Evolutionary conservation across 2,329 filamentous ascomycete species (phyloP), one percentile per base, ranked within the genome.

Genomic region (Macrophomina tecta): DNA sequence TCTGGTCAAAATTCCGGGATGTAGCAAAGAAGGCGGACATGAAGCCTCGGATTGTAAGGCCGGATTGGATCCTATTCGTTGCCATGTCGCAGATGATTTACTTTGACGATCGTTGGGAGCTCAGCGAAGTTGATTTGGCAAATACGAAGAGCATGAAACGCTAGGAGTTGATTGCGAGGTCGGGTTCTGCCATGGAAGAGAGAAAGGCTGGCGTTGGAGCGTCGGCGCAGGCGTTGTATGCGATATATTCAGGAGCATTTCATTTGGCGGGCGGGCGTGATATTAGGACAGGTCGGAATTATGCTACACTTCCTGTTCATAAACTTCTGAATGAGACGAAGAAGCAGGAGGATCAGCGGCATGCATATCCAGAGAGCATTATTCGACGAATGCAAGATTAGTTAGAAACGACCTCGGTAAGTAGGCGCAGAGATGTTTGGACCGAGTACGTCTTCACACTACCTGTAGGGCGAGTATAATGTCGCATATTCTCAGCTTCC

Each of bases 61-160:
- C 91, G 2, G 94, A 99, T 75, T 99, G 95, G 95, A 78, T 99
- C 72, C 82, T 99, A 67, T 90, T 94, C 74, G 89, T 93, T 68
- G 92, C 93, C 4, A 94, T 99, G 91, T 89, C 87, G 73, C 95
- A 99, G 80, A 85, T 93, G 78, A 82, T 95, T 49, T 5, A 40
- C 23, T 60, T 40, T 11, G 66, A 67, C 9, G 60, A 64, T 28
- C 60, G 45, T 7, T 67, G 58, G 60, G 60, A 60, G 60, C 58
- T 62, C 45, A 40, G 48, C 38, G 52, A 48, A 30, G 49, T 28
- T 28, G 58, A 62, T n/a, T 9, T 23, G 2, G n/a, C 28, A 40
- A 49, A 14, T 16, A n/a, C 30, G 46, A 62, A 62, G 58, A 23
- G 58, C 12, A n/a, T 45, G 18, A 62, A 49, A 32, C 58, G 58